Conservation (phyloP, 495 filamentous ascomycete genomes). For the Gamarada debralockiae region DNA sequence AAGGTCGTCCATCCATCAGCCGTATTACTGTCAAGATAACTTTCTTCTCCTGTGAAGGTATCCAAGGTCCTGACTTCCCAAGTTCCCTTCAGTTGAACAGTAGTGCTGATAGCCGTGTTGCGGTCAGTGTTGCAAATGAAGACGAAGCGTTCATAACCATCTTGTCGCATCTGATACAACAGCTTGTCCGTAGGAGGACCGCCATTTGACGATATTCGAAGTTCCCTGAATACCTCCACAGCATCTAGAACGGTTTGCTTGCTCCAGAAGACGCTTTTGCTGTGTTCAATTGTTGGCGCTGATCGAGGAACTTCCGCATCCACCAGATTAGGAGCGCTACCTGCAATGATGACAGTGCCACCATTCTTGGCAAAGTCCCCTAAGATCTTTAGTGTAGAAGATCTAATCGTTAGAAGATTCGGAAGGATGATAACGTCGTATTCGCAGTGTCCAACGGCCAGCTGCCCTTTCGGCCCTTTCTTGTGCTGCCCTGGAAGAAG, state of each 20-base stretch:
- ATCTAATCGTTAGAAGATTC: constrained; percentile 24
- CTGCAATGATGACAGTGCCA: constrained; percentile 23
- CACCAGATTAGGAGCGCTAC: constrained; percentile 5
- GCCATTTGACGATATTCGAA: constrained; percentile 8
- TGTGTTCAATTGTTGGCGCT: constrained; percentile 2
- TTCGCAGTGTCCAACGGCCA: constrained; percentile 19
- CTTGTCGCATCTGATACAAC: constrained; percentile 26
- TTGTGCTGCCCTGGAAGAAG: constrained; percentile 21
- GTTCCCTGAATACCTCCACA: constrained; percentile 13
- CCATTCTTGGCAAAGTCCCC: constrained; percentile 11
- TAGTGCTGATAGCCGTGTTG: constrained; percentile 5
- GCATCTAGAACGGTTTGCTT: constrained; percentile 15
- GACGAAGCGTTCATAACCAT: constrained; percentile 21
- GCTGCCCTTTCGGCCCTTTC: constrained; percentile 2
- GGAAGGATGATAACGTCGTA: constrained; percentile 26
- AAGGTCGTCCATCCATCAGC: constrained; percentile 20
- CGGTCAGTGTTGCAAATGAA: constrained; percentile 28
- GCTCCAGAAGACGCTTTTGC: constrained; percentile 14
- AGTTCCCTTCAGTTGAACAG: constrained; percentile 12
- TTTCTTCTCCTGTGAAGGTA: constrained; percentile 14
- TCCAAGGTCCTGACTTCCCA: constrained; percentile 23
- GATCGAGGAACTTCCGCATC: constrained; percentile 12
- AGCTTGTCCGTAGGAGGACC: constrained; percentile 6
- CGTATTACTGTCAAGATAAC: background rate
- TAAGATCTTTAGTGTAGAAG: constrained; percentile 17